These are phyloP conservation scores for Metschnikowia similis DNA, from an alignment of 805 yeast genomes.

Conservation along the genomic window DNA sequence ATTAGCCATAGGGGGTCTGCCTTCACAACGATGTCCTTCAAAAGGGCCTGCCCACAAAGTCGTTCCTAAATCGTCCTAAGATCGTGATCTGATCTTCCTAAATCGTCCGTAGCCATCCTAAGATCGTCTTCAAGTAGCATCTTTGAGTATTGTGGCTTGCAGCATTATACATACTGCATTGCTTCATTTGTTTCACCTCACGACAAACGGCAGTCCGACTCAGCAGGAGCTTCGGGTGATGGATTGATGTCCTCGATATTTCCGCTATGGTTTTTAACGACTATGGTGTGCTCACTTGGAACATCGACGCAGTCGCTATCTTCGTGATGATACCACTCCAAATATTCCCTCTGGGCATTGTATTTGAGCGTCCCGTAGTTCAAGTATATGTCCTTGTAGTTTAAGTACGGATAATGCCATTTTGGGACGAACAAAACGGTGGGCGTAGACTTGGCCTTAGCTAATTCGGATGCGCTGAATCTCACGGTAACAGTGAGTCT, in stretches of 20 bases:
- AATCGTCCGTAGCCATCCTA: no score
- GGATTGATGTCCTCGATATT: conserved; percentile 22
- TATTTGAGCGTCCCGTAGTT: conserved; percentile 55
- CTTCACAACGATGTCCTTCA: no score
- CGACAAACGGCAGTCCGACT: neutral
- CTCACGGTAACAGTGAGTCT: conserved; percentile 47
- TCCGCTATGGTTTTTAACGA: conserved; percentile 37
- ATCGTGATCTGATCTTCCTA: no score
- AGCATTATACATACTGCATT: neutral
- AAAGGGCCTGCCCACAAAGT: no score
- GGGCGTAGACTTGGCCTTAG: conserved; percentile 25
- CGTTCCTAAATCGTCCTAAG: no score
- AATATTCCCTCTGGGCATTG: conserved; percentile 47
- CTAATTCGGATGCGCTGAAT: conserved; percentile 3
- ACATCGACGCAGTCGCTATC: conserved; percentile 9
- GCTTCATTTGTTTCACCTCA: neutral
- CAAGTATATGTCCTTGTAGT: conserved; percentile 45
- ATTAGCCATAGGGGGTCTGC: no score
- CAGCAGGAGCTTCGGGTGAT: neutral
- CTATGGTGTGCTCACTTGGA: conserved; percentile 25
- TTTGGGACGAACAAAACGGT: conserved; percentile 67
- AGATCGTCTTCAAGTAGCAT: no score
- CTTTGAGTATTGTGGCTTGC: no score
- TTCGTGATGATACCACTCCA: conserved; percentile 67
- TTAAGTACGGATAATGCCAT: conserved; percentile 58